Evolutionary conservation across 768 basidiomycete species (phyloP).

Genomic region (Boletus rubropictus): DNA sequence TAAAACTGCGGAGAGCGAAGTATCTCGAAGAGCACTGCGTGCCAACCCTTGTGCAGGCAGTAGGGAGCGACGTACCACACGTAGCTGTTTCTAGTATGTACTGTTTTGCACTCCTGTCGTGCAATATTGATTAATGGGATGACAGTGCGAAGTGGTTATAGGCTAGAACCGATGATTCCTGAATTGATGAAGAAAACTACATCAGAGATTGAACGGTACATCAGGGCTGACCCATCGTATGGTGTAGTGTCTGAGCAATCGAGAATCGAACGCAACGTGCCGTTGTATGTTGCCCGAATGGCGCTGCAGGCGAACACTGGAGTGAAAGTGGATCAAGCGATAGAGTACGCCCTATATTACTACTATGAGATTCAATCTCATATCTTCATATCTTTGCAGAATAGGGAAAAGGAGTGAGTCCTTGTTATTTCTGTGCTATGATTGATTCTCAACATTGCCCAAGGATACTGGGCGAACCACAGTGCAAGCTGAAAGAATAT

Average conservation of each 20-base stretch:
- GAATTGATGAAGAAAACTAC: neutral
- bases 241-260: no score
- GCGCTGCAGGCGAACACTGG: neutral
- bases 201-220: no score
- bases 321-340: neutral
- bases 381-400: neutral
- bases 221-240: neutral
- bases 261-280: neutral
- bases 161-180: neutral
- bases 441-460: neutral
- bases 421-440: neutral
- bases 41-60: neutral
- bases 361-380: no score
- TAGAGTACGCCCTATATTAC: neutral
- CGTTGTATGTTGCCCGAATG: neutral
- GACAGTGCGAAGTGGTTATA: neutral
- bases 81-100: neutral
- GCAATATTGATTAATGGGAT: neutral
- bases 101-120: neutral
- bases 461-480: neutral
- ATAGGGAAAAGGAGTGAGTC: neutral
- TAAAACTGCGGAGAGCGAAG: neutral
- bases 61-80: neutral
- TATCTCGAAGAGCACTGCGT: neutral
- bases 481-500: no score